Conservation (phyloP, 2,329 filamentous ascomycete species). For the Podosphaera fusca region DNA sequence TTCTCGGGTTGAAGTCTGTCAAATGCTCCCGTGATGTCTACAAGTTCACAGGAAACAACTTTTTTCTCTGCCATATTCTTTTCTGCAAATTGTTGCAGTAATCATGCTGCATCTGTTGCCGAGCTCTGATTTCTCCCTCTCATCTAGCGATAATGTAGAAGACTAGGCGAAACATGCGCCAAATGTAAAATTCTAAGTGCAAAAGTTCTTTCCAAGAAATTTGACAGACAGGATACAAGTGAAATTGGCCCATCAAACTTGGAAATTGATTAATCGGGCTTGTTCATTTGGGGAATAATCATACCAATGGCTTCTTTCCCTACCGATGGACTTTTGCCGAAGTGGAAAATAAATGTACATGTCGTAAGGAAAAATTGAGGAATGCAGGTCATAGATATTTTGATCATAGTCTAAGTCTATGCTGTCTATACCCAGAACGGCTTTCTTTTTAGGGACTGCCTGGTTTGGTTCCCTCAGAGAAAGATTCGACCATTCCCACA, state of each 20-base stretch:
- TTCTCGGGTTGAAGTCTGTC: not conserved
- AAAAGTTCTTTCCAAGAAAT: not conserved
- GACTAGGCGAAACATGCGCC: too few relatives aligned
- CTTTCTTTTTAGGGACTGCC: not conserved
- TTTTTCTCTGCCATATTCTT: not conserved
- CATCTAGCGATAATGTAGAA: not conserved
- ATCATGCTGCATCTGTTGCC: not conserved
- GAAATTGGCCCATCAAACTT: not conserved
- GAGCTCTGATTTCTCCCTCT: not conserved
- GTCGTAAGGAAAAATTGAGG: not conserved
- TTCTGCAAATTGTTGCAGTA: not conserved
- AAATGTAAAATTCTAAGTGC: not conserved
- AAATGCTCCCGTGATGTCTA: not conserved
- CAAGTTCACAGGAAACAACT: not conserved
- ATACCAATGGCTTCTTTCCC: not conserved
- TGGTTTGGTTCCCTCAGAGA: not conserved
- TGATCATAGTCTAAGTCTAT: not conserved
- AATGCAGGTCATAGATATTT: too few relatives aligned
- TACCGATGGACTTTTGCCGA: not conserved
- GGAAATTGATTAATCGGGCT: not conserved
- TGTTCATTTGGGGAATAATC: not conserved
- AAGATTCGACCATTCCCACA: not conserved
- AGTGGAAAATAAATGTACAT: not conserved
- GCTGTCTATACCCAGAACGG: not conserved
- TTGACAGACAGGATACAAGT: not conserved